phyloP scores from a whole-genome alignment of 2,329 filamentous ascomycete genomes.

The Epichloe sp. region DNA sequence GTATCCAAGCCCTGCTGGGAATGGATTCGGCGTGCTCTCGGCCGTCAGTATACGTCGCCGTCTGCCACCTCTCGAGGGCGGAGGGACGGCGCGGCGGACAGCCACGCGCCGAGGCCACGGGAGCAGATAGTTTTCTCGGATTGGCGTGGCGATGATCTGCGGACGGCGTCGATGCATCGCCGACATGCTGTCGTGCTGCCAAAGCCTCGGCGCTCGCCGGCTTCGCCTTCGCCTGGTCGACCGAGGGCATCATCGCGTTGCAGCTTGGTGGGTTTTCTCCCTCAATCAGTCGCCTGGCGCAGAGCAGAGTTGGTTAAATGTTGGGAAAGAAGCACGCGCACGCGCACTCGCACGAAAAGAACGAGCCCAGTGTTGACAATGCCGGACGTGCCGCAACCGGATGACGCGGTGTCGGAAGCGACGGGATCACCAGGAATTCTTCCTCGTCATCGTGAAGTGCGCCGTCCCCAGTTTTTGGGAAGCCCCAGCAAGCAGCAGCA shows the following conservation, averaged over 20 bases:
- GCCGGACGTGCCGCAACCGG: not conserved
- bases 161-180: not conserved
- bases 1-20: conserved; percentile 7
- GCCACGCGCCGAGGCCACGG: not conserved
- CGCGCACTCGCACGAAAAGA: too few species aligned
- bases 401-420: not conserved
- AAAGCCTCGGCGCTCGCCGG: not conserved
- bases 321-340: too few species aligned
- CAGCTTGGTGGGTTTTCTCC: not conserved
- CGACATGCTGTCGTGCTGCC: not conserved
- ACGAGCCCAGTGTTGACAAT: too few species aligned
- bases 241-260: not conserved
- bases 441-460: too few species aligned
- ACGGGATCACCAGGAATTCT: not conserved
- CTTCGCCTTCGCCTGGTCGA: not conserved
- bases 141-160: not conserved
- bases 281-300: not conserved
- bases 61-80: conserved; percentile 6
- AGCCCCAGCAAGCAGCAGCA: too few species aligned
- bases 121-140: not conserved
- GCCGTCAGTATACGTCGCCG: not conserved
- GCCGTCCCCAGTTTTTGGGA: too few species aligned
- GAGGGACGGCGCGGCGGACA: not conserved
- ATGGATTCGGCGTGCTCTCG: conserved; percentile 5
- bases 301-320: too few species aligned